Percentiles rank a stretch among this genome's conserved stretches.
Evolutionary conservation across 2,329 filamentous ascomycete species (phyloP).

Genomic region (Fusarium sp.): DNA sequence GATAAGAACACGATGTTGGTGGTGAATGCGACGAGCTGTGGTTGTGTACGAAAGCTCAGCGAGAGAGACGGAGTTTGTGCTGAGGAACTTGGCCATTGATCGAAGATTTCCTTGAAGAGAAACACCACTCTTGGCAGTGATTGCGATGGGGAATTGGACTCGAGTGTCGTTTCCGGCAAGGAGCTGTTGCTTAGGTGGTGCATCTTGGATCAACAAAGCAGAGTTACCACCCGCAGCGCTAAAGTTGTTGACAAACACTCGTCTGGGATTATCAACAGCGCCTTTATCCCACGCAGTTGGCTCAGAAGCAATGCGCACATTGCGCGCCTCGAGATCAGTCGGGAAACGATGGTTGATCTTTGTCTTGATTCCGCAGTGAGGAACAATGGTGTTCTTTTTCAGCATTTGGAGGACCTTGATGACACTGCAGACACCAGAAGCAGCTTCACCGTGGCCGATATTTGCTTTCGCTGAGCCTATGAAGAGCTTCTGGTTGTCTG

Average conservation of each 20-base stretch:
- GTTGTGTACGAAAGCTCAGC: slow-evolving; percentile 66
- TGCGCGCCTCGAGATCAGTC: slow-evolving; percentile 55
- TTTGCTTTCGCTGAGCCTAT: slow-evolving; percentile 76
- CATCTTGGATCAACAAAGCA: slow-evolving; percentile 71
- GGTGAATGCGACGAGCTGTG: slow-evolving; percentile 45
- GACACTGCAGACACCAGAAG: slow-evolving; percentile 66
- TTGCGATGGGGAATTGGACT: slow-evolving; percentile 19
- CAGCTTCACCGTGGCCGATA: slow-evolving; percentile 74
- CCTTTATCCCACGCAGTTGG: slow-evolving; percentile 61
- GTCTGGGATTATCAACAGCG: slow-evolving; percentile 56
- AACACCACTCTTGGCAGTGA: slow-evolving; percentile 21
- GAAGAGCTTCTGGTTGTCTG: slow-evolving; percentile 56
- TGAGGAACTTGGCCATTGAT: slow-evolving; percentile 22
- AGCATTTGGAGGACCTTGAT: slow-evolving; percentile 69
- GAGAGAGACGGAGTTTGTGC: slow-evolving; percentile 51
- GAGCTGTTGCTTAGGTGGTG: slow-evolving; percentile 54
- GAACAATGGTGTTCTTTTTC: slow-evolving; percentile 62
- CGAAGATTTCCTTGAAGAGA: slow-evolving; percentile 30
- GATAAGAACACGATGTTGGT: slow-evolving; percentile 61
- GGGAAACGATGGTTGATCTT: slow-evolving; percentile 62
- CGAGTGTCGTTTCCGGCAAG: slow-evolving; percentile 57
- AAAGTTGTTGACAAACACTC: slow-evolving; percentile 75
- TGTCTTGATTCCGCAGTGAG: slow-evolving; percentile 67
- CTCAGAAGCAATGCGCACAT: slow-evolving; percentile 67
- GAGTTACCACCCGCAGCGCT: slow-evolving; percentile 80